Evolutionary conservation across 192 early-diverging fungal genomes (phyloP).

Genomic region (Entrophospora sp.): DNA sequence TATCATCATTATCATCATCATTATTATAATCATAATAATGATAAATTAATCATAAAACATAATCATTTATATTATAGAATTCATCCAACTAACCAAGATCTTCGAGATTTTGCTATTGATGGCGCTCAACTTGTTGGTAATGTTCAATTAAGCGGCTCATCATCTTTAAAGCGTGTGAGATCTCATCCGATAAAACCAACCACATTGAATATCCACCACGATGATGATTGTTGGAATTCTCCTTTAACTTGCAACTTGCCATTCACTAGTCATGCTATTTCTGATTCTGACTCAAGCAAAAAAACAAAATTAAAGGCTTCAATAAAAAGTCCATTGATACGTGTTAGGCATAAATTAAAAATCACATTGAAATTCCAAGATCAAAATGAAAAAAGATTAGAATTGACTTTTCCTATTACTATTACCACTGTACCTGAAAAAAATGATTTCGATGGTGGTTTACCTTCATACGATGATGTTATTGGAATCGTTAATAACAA

Average conservation of each 20-base stretch:
- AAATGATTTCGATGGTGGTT: not conserved
- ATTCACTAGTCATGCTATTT: not conserved
- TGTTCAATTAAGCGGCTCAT: conserved; percentile 15
- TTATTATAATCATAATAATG: too few relatives aligned
- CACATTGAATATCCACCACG: not conserved
- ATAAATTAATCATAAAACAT: too few relatives aligned
- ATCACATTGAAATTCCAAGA: conserved; percentile 5
- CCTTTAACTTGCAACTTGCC: conserved; percentile 20
- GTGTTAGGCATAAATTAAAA: conserved; percentile 14
- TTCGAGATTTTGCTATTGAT: conserved; percentile 12
- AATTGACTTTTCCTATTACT: conserved; percentile 10
- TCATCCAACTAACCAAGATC: conserved; percentile 10
- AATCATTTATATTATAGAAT: not conserved
- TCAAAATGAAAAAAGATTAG: not conserved
- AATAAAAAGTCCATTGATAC: conserved; percentile 12
- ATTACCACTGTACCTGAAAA: conserved; percentile 8
- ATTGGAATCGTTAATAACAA: not conserved
- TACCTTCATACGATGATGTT: conserved; percentile 20
- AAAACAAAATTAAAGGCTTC: conserved; percentile 3
- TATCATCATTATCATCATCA: not conserved
- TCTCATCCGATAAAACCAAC: conserved; percentile 20
- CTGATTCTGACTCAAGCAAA: not conserved
- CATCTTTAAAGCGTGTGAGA: not conserved
- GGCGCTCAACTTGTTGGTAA: conserved; percentile 5
- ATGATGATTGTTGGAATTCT: conserved; percentile 15